Evolutionary conservation across 2,329 filamentous ascomycete genomes (phyloP), one percentile per base, ranked within the genome.

Genomic region (Scolecobasidium constrictum): DNA sequence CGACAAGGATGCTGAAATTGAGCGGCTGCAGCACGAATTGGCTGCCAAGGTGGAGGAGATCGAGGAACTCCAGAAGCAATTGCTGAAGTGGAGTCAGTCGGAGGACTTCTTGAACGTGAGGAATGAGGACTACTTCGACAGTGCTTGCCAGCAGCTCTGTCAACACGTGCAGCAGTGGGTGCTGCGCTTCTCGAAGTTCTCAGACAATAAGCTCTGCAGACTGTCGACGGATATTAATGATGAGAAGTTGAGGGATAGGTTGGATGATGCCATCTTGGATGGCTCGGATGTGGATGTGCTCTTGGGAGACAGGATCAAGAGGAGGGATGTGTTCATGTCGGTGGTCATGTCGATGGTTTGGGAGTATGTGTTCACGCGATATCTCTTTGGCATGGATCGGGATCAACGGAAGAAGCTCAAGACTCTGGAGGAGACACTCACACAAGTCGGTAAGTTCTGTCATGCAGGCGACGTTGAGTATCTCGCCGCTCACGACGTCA

Each of bases 301-400:
- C 56, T 79, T 98, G 38, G 75, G 76, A 50, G 90, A 98, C 60
- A 84, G 93, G 31, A 83, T 95, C 43, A 81, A 77, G 55, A 81
- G 92, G 47, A 80, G 90, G 47, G 90, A 96, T 60, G 81, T 96
- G 46, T 95, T 98, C 72, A 95, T 96, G 86, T 92, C 87, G 28
- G 87, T 98, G 62, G 86, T 90, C 44, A 96, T 96, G 88, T 92
- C 84, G 48, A 95, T 98, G 87, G 81, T 98, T 40, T 98, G 88
- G 88, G 92, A 98, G 63, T 95, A 93, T 57, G 81, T 98, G 58
- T 98, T 98, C 59, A 95, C 90, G 6, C 80, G 92, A 49, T 98
- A 98, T 61, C 78, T 98, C 19, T 98, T 98, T 60, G 92, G 92
- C 54, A 94, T 98, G 86, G 92, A 98, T 60, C 78, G 88, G 53